Evolutionary conservation across 2,329 filamentous ascomycete species (phyloP).

Genomic region (Eutypa lata): DNA sequence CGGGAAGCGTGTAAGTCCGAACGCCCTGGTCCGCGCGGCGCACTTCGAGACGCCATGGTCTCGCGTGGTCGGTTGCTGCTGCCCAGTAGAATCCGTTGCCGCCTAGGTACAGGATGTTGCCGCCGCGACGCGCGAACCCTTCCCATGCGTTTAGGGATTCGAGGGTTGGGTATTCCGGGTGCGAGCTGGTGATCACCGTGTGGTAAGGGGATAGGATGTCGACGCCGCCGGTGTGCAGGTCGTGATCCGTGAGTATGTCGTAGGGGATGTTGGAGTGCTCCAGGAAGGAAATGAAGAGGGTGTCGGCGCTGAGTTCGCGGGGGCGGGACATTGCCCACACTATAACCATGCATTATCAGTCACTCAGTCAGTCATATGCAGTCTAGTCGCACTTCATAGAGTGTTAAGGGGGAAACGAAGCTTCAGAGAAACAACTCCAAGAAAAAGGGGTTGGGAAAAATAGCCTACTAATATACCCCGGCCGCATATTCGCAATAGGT

Average conservation of each 20-base stretch:
- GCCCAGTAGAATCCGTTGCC: conserved; percentile 36
- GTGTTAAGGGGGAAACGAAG: too few species aligned
- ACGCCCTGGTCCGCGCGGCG: conserved; percentile 31
- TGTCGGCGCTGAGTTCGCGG: conserved; percentile 33
- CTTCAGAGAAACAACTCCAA: too few species aligned
- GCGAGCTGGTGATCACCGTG: conserved; percentile 28
- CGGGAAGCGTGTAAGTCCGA: conserved; percentile 23
- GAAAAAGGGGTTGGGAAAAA: too few species aligned
- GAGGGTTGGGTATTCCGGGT: conserved; percentile 32
- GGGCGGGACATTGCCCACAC: conserved; percentile 33
- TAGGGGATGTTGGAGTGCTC: conserved; percentile 28
- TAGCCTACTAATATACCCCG: conserved; percentile 23
- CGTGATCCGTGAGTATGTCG: conserved; percentile 35
- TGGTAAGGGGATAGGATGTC: conserved; percentile 16
- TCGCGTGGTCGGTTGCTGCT: conserved; percentile 14
- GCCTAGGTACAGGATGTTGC: conserved; percentile 34
- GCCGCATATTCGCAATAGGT: conserved; percentile 35
- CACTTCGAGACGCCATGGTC: conserved; percentile 31
- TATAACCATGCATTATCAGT: too few species aligned
- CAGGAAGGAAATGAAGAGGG: conserved; percentile 32
- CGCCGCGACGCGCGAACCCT: conserved; percentile 25
- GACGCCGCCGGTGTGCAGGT: conserved; percentile 24
- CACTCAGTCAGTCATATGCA: too few species aligned
- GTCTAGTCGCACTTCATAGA: too few species aligned
- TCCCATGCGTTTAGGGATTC: conserved; percentile 25